Evolutionary conservation across 192 early-diverging fungal species (phyloP), one percentile per base, ranked within the genome.

Genomic region (Linnemannia hyalina): DNA sequence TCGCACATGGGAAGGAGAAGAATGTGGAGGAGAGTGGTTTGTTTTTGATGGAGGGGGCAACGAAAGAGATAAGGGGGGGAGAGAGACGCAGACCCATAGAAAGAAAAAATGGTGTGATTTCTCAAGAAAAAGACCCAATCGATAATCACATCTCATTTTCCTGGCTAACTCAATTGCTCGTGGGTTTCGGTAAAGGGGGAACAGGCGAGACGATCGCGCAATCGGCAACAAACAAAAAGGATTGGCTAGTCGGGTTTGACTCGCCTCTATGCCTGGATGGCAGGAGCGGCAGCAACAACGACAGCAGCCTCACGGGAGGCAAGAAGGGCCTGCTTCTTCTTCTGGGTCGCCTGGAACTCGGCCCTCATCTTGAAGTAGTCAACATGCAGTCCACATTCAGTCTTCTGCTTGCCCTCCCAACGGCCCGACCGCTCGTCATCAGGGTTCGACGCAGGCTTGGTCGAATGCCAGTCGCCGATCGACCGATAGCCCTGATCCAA

Each of bases 331-430:
- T 94, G 93, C 85, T 91, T 90, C 91, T 94, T 93, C 90, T 97
- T 95, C 87, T 93, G 93, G 32, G 94, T 91, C 0, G 95, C 95
- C 75, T 95, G 80, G 87, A 94, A 97, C 42, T 91, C 92, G 9
- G 94, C 91, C 40, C 96, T 90, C 96, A 98, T 97, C 89, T 96
- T 95, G 88, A 98, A 96, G 88, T 98, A 99, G 84, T 99, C 97
- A 89, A 98, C 97, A 91, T 99, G 98, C 49, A 99, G 83, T 0
- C 98, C 98, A 83, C 98, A 99, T 89, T 99, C 98, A 3, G 95
- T 94, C 91, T 99, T 98, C 74, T 95, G 91, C 72, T 94, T 91
- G 9, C 96, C 97, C 70, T 92, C 90, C 97, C 97, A 99, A 65
- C 98, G 92, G 20, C 98, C 98, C 26, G 92, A 93, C 4, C 98